Percentiles rank a stretch among this genome's conserved stretches.
phyloP scores from a whole-genome alignment of 2,329 filamentous ascomycete species.

The Xylaria sp. region DNA sequence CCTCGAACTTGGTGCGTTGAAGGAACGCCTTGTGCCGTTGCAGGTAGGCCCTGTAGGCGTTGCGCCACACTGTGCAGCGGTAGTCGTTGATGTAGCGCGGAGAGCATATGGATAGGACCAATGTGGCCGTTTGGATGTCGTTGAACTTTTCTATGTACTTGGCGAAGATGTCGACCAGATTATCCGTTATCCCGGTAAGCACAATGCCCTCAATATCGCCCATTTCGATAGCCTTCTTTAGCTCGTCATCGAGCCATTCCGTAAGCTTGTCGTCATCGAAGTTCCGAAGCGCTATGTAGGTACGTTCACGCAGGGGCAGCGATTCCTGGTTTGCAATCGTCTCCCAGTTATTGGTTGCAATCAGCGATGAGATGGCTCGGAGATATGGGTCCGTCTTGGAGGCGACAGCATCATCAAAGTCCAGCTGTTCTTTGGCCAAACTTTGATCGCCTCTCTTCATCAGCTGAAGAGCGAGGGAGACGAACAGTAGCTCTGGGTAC shows the following conservation, averaged over 20 bases:
- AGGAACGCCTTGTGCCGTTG: slow-evolving; percentile 76
- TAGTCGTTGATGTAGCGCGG: slow-evolving; percentile 79
- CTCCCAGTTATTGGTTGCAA: slow-evolving; percentile 78
- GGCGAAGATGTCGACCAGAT: slow-evolving; percentile 75
- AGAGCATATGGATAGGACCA: slow-evolving; percentile 75
- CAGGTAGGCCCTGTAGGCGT: slow-evolving; percentile 72
- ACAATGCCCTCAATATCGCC: slow-evolving; percentile 81
- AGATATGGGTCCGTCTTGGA: slow-evolving; percentile 78
- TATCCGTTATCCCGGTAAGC: slow-evolving; percentile 76
- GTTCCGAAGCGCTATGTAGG: slow-evolving; percentile 73
- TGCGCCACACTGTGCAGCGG: slow-evolving; percentile 76
- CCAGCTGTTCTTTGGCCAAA: slow-evolving; percentile 55
- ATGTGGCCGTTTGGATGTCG: slow-evolving; percentile 79
- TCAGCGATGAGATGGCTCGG: slow-evolving; percentile 77
- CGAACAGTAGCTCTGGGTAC: slow-evolving; percentile 69
- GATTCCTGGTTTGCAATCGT: slow-evolving; percentile 75
- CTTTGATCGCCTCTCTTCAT: slow-evolving; percentile 57
- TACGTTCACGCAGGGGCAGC: slow-evolving; percentile 75
- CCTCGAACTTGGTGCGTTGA: slow-evolving; percentile 77
- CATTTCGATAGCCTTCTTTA: slow-evolving; percentile 62
- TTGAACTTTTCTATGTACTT: slow-evolving; percentile 76
- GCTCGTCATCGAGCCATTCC: slow-evolving; percentile 71
- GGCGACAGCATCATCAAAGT: slow-evolving; percentile 64
- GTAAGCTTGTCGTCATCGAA: slow-evolving; percentile 67
- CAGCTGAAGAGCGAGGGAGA: slow-evolving; percentile 69